Conservation (phyloP, 306 rosid species). For the Sphenostylis stenocarpa region DNA sequence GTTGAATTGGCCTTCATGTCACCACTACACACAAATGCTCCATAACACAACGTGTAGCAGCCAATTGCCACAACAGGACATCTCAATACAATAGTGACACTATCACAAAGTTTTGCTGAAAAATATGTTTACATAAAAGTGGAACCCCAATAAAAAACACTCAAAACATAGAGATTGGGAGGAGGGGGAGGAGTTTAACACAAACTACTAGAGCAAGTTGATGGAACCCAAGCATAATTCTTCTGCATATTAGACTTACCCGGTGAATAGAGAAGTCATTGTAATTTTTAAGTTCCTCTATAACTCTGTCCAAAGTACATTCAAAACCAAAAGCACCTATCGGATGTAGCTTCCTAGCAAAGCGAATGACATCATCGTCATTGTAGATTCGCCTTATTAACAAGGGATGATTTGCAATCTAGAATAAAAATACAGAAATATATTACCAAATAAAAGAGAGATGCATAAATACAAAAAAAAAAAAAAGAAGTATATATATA, state of each 20-base stretch:
- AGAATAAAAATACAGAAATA: conserved; percentile 30
- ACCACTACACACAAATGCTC: background rate
- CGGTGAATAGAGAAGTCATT: conserved; percentile 89
- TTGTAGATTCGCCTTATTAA: conserved; percentile 83
- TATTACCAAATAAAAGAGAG: background rate
- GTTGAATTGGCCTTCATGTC: background rate
- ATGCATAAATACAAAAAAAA: background rate
- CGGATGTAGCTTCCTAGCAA: conserved; percentile 77
- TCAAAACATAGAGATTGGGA: background rate
- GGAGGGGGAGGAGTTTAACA: background rate
- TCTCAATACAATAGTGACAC: background rate
- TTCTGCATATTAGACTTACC: conserved; percentile 48
- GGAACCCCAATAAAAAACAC: conserved; percentile 25
- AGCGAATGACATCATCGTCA: conserved; percentile 86
- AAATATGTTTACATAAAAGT: background rate
- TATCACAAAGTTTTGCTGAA: background rate
- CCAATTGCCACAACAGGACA: background rate
- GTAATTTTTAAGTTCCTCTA: conserved; percentile 76
- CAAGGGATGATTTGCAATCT: conserved; percentile 98
- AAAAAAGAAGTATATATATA: background rate
- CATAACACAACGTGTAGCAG: background rate
- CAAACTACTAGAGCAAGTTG: background rate
- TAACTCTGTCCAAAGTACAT: conserved; percentile 85
- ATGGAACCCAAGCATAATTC: conserved; percentile 7
- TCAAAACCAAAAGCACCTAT: conserved; percentile 94